Evolutionary conservation across 169 alveolate species (phyloP), one percentile per base, ranked within the genome.

Genomic region (Plasmodium blacklocki): DNA sequence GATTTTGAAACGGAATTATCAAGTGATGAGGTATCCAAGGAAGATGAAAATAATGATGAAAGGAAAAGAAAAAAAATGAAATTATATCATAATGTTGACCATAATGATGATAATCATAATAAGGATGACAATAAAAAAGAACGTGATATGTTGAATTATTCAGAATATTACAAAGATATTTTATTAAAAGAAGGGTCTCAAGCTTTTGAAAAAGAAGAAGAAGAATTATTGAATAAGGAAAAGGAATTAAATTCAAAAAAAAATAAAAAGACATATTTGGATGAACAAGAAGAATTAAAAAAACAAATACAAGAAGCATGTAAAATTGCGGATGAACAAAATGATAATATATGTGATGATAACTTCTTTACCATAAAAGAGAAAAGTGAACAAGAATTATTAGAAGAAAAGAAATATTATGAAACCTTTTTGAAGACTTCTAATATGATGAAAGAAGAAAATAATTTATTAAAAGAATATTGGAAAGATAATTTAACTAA

Each of bases 111-210:
- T 14, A 32, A n/a, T 5, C 14, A 32, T 6, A 32, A 64, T n/a
- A 64, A 21, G 19, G 71, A 52, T 21, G 58, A 6, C 7, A n/a
- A 56, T 23, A 50, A 26, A 11, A 11, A 64, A 32, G 14, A 29
- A 11, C 11, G 62, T n/a, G 15, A 60, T 9, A 18, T 9, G 8
- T 47, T 89, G 63, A 88, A 88, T 39, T 93, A 93, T 91, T 74
- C 90, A 60, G 95, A 89, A 26, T 76, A 89, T 80, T 86, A 85
- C 32, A 88, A 92, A 45, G 93, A 93, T 59, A 93, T 93, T 11
- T 74, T 93, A 74, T 60, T 93, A 52, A 90, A 92, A 45, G 94
- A 93, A 18, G 96, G 96, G 12, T 87, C 95, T 7, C 94, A 93
- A 52, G 93, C 89, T 5, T 74, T 92, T 71, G 95, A 88, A 6